A percentile compares a stretch with the other conserved stretches of the same genome.
These are phyloP conservation scores for Arabidopsis arenosa DNA, from an alignment of 345 rosid genomes.

Conservation along the genomic window DNA sequence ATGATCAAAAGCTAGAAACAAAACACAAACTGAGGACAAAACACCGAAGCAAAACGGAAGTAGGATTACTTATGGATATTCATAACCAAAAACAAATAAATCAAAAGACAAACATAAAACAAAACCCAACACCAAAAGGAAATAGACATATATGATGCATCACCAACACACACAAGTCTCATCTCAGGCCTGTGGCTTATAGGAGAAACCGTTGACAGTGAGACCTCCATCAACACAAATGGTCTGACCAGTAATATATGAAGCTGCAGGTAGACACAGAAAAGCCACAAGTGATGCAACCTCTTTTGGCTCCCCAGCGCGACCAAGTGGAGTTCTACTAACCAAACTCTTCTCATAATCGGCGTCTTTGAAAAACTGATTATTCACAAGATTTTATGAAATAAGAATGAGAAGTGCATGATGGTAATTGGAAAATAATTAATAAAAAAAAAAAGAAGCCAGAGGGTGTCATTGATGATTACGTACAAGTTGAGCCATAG, in stretches of 20 bases:
- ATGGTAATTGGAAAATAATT: not conserved
- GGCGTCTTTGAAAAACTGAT: not conserved
- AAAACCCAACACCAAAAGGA: not conserved
- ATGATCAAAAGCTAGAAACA: not conserved
- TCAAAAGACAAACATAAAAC: not conserved
- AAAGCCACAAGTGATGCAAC: slow-evolving; percentile 34
- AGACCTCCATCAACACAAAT: slow-evolving; percentile 41
- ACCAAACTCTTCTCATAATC: not conserved
- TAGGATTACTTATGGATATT: not conserved
- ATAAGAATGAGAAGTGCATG: not conserved
- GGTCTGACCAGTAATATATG: slow-evolving; percentile 36
- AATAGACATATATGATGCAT: not conserved
- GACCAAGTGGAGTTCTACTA: slow-evolving; percentile 30
- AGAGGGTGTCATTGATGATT: not conserved
- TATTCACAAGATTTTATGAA: slow-evolving; percentile 1
- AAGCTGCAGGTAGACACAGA: slow-evolving; percentile 26
- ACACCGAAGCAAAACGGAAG: not conserved
- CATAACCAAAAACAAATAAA: not conserved
- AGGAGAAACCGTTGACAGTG: slow-evolving; percentile 25
- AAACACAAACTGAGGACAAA: not conserved
- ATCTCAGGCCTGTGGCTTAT: slow-evolving; percentile 13
- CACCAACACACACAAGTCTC: not conserved
- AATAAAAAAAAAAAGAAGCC: not conserved
- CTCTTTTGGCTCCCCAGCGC: slow-evolving; percentile 17
- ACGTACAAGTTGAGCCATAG: slow-evolving; percentile 1